Evolutionary conservation across 2,329 filamentous ascomycete species (phyloP), one percentile per base, ranked within the genome.

Genomic region (Xylariaceae sp.): DNA sequence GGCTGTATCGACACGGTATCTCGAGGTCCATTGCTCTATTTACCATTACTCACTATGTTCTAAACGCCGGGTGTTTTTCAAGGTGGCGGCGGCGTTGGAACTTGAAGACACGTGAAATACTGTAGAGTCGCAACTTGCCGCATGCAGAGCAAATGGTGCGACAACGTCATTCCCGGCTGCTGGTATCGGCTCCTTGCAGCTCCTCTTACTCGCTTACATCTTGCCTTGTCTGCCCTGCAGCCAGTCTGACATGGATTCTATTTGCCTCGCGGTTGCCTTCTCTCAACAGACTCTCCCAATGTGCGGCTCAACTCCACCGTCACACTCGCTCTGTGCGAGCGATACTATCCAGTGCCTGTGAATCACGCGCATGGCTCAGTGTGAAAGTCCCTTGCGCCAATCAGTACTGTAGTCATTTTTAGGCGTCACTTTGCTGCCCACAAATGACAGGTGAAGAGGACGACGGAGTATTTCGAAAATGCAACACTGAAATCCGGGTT

Each of bases 211-310:
- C 46, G 51, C 54, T 47, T 51, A 38, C 51, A 42, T 43, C 40
- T 46, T 14, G 40, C 38, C 34, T 38, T 38, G 34, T 38, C 34
- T 16, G 13, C 34, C 34, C 34, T 38, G 34, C 34, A 38, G 10
- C 16, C 13, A 5, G 10, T 38, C 9, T 19, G 28, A 43, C 48
- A 52, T 42, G 47, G 43, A 36, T 52, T 34, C 36, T n/a, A 22
- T 39, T 55, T 53, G 53, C 55, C 55, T 58, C 16, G 38, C 31
- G 41, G 54, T 51, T 53, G 58, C 53, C 56, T 55, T 16, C 42
- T 48, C 36, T 45, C 19, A 28, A 31, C n/a, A 48, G 42, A 33
- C 41, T 28, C 45, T 47, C 34, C 36, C 31, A 16, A 38, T 45
- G 6, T 40, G 4, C 12, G 12, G n/a, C 31, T 36, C 12, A 19